Evolutionary conservation across 2,329 filamentous ascomycete genomes (phyloP).

Genomic region (Hypomyces rosellus): DNA sequence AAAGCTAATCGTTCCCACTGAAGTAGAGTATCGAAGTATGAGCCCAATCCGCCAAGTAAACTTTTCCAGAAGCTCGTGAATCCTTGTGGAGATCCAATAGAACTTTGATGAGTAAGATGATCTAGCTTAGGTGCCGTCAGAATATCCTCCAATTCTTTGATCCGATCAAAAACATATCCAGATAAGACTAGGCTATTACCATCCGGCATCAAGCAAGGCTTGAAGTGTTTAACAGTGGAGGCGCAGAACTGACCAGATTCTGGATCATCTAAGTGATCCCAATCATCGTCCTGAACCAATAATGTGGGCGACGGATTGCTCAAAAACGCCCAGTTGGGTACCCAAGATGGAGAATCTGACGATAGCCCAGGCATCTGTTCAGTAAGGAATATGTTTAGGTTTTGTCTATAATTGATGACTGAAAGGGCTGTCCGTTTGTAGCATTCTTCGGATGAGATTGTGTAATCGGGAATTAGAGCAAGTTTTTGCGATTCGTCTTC

Average conservation of each 20-base stretch:
- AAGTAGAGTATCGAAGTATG: slow-evolving; percentile 6
- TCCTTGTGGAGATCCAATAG: not conserved
- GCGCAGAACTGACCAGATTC: slow-evolving; percentile 1
- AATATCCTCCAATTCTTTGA: slow-evolving; percentile 1
- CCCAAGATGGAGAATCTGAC: slow-evolving; percentile 1
- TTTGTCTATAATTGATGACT: slow-evolving; percentile 4
- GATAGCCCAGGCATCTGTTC: not conserved
- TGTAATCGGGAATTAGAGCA: slow-evolving; percentile 2
- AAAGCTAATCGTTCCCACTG: slow-evolving; percentile 6
- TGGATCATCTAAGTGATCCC: not conserved
- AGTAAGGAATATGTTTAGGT: slow-evolving; percentile 2
- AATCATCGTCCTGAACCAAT: not conserved
- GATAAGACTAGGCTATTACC: not conserved
- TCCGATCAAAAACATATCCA: slow-evolving; percentile 5
- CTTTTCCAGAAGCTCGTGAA: slow-evolving; percentile 1
- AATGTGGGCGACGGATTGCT: not conserved
- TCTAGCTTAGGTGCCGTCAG: slow-evolving; percentile 1
- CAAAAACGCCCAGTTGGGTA: not conserved
- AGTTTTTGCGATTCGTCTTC: not conserved
- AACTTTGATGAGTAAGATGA: not conserved
- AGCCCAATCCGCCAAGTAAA: not conserved
- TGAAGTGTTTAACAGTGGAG: not conserved
- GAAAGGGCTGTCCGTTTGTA: not conserved
- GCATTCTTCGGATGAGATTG: slow-evolving; percentile 4
- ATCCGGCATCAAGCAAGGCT: not conserved